Conservation (phyloP, 495 filamentous ascomycete species). For the Xylaria venustula region DNA sequence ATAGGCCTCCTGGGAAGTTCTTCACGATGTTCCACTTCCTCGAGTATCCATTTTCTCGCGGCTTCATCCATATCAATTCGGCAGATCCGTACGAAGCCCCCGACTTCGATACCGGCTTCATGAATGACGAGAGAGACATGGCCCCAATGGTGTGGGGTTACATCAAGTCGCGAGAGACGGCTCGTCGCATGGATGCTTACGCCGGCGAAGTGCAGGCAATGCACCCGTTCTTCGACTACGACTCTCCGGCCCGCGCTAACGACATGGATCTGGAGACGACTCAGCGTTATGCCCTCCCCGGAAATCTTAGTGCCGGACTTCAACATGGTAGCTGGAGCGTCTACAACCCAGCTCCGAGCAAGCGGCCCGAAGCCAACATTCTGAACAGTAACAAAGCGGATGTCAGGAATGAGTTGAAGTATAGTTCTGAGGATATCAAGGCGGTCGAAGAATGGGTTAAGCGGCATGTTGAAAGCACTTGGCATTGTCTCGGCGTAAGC, state of each 20-base stretch:
- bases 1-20: constrained; percentile 69
- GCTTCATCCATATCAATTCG: constrained; percentile 68
- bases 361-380: constrained; percentile 44
- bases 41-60: constrained; percentile 80
- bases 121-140: constrained; percentile 84
- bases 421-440: constrained; percentile 64
- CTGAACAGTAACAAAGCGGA: constrained; percentile 53
- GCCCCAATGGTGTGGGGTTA: constrained; percentile 83
- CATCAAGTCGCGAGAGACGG: constrained; percentile 82
- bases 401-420: constrained; percentile 62
- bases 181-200: constrained; percentile 73
- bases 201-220: constrained; percentile 72
- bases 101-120: constrained; percentile 82
- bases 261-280: constrained; percentile 76
- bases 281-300: constrained; percentile 69
- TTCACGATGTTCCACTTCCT: constrained; percentile 89
- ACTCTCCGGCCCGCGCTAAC: constrained; percentile 63
- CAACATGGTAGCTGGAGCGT: constrained; percentile 52
- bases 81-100: constrained; percentile 70
- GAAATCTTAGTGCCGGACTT: constrained; percentile 71
- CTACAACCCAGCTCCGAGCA: constrained; percentile 39
- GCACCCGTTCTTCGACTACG: constrained; percentile 65
- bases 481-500: constrained; percentile 62
- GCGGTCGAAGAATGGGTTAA: constrained; percentile 77
- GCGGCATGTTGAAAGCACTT: constrained; percentile 75